Evolutionary conservation across 768 basidiomycete species (phyloP).

Genomic region (Pisolithus sp.): DNA sequence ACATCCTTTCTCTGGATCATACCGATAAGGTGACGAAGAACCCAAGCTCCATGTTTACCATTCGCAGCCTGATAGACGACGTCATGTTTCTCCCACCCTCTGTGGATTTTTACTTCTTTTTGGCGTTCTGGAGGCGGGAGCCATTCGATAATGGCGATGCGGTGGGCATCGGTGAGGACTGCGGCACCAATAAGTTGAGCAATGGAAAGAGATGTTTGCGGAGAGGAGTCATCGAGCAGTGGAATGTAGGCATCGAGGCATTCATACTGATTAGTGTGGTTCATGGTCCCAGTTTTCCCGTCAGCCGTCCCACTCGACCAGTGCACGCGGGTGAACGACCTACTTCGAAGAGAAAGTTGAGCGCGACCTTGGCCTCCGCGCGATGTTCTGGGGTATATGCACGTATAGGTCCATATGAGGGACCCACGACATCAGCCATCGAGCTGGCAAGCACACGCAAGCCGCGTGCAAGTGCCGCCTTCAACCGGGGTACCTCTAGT

Average conservation of each 20-base stretch:
- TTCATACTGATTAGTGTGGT: conserved; percentile 40
- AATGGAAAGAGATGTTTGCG: conserved; percentile 41
- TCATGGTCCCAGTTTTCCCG: not conserved
- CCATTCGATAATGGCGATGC: conserved; percentile 54
- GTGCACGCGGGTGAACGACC: not conserved
- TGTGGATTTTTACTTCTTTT: conserved; percentile 48
- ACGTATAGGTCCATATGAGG: conserved; percentile 58
- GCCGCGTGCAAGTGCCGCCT: conserved; percentile 56
- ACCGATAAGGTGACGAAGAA: conserved; percentile 42
- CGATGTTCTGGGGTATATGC: conserved; percentile 31
- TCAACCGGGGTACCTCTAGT: conserved; percentile 34
- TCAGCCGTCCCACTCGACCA: not conserved
- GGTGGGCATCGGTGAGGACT: conserved; percentile 44
- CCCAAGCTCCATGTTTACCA: conserved; percentile 51
- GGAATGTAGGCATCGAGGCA: conserved; percentile 65
- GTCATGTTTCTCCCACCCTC: conserved; percentile 70
- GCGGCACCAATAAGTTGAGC: conserved; percentile 53
- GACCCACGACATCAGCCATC: conserved; percentile 63
- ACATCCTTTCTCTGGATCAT: conserved; percentile 46
- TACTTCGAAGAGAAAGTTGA: conserved; percentile 59
- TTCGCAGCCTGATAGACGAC: conserved; percentile 32
- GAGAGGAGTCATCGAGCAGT: conserved; percentile 41
- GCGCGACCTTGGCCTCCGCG: conserved; percentile 47
- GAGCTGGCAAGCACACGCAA: conserved; percentile 53
- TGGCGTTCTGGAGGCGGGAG: conserved; percentile 49